Percentiles rank a stretch among this genome's conserved stretches.
Conservation (phyloP, 306 rosid species). For the Alnus glutinosa region DNA sequence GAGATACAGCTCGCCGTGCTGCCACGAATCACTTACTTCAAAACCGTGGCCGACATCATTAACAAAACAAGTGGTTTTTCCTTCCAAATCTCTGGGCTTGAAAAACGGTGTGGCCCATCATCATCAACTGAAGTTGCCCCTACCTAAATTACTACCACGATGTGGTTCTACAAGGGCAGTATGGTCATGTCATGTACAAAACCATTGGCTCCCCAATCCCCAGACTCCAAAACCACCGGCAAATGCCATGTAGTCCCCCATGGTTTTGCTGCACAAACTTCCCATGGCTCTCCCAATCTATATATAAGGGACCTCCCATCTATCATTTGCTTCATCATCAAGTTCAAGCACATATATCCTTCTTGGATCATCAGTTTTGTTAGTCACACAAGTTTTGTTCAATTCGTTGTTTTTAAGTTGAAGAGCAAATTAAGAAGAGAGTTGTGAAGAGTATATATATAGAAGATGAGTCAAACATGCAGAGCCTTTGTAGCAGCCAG, state of each 20-base stretch:
- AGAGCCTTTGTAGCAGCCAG: constrained; percentile 31
- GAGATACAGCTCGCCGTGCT: too few relatives aligned
- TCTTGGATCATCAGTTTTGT: background rate
- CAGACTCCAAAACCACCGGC: background rate
- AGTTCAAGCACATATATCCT: background rate
- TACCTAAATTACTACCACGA: background rate
- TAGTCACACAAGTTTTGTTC: background rate
- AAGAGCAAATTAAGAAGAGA: background rate
- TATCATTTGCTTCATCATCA: too few relatives aligned
- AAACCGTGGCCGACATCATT: too few relatives aligned
- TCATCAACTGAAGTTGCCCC: background rate
- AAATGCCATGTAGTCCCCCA: background rate
- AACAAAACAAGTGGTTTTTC: too few relatives aligned
- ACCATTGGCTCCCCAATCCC: background rate
- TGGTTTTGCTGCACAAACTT: background rate
- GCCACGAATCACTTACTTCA: too few relatives aligned
- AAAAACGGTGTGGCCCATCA: too few relatives aligned
- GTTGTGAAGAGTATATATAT: background rate
- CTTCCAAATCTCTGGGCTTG: too few relatives aligned
- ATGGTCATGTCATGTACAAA: background rate
- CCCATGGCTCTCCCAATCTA: too few relatives aligned
- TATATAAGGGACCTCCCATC: background rate
- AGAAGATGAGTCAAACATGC: constrained; percentile 26
- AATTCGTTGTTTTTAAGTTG: background rate
- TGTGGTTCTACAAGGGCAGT: too few relatives aligned